Evolutionary conservation across 495 filamentous ascomycete genomes (phyloP).

Genomic region (Penicillium mononematosum): DNA sequence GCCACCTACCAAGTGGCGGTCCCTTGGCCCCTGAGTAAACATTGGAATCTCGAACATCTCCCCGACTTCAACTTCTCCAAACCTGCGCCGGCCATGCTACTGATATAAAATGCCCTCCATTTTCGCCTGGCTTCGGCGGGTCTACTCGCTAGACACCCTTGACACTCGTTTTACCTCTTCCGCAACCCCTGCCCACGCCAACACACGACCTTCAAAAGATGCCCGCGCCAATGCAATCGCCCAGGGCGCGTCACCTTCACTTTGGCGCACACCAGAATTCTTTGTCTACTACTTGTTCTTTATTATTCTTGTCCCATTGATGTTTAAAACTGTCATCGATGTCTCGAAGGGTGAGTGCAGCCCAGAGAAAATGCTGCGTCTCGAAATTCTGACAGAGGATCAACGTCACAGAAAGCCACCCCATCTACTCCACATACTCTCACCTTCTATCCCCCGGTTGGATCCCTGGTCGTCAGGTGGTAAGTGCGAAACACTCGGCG

Average conservation of each 20-base stretch:
- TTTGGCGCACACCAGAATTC: conserved; percentile 88
- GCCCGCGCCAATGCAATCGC: conserved; percentile 48
- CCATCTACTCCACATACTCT: conserved; percentile 74
- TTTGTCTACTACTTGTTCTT: conserved; percentile 77
- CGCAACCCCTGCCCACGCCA: conserved; percentile 61
- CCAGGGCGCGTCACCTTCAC: conserved; percentile 51
- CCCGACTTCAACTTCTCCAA: conserved; percentile 1
- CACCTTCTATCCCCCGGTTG: conserved; percentile 74
- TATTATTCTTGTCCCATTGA: conserved; percentile 66
- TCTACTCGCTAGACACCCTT: conserved; percentile 87
- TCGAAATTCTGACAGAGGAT: conserved; percentile 18
- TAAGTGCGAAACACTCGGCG: conserved; percentile 39
- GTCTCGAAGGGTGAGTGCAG: conserved; percentile 73
- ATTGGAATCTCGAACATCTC: conserved; percentile 1
- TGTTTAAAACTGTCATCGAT: conserved; percentile 86
- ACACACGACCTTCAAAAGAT: conserved; percentile 46
- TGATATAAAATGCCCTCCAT: conserved; percentile 37
- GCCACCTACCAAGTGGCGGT: conserved; percentile 8
- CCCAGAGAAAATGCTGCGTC: not conserved
- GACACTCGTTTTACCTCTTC: conserved; percentile 86
- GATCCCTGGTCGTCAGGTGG: conserved; percentile 92
- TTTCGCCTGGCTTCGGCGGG: conserved; percentile 42
- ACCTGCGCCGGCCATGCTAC: conserved; percentile 32
- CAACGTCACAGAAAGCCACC: conserved; percentile 80
- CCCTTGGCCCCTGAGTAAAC: conserved; percentile 18